Base-by-base conservation (phyloP, 1,284 basidiomycete species). In the Boletus semigastroideus region DNA sequence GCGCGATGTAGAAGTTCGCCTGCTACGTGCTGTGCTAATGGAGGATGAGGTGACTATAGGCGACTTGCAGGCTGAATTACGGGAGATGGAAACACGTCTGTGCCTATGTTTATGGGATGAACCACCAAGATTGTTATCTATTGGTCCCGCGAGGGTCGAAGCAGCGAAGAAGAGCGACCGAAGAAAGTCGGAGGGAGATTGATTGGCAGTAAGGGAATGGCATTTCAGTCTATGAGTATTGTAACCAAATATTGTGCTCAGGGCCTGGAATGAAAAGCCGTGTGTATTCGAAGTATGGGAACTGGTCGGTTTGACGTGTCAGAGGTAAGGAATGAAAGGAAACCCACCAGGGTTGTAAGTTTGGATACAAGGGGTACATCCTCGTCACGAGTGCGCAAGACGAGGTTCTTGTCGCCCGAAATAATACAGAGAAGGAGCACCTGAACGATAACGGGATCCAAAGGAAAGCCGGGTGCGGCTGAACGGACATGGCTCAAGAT, bases 341-440 rank as follows among this genome's bases (percentile, higher is more conserved):
- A 13, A 28, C 84, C 74, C 65, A 87, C 86, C 69, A 80, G 74
- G 48, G 74, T 69, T 22, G 75, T 73, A 38, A 87, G 71, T 61
- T 77, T 82, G 20, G 76, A 71, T 38, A 85, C 78, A n/a, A 79
- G 62, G 27, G 71, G 57, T 31, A 86, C 67, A 55, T 88, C 86
- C 49, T 86, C 82, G 52, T 82, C 80, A 11, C 73, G 71, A 1
- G 84, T 79, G 46, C 83, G 76, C 12, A 89, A 66, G 51, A 89
- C 74, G 20, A 89, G 66, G 63, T 86, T 75, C 57, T 78, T 84
- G 59, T 80, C 72, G 3, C 79, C 79, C 4, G 84, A 75, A 38
- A 86, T 69, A 43, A 89, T 72, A 60, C 79, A 85, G 4, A 87
- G 76, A 16, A 89, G 75, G 19, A 90, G 68, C 25, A 85, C 80